Conservation (phyloP, 2,329 filamentous ascomycete genomes). For the Coniella vitis region DNA sequence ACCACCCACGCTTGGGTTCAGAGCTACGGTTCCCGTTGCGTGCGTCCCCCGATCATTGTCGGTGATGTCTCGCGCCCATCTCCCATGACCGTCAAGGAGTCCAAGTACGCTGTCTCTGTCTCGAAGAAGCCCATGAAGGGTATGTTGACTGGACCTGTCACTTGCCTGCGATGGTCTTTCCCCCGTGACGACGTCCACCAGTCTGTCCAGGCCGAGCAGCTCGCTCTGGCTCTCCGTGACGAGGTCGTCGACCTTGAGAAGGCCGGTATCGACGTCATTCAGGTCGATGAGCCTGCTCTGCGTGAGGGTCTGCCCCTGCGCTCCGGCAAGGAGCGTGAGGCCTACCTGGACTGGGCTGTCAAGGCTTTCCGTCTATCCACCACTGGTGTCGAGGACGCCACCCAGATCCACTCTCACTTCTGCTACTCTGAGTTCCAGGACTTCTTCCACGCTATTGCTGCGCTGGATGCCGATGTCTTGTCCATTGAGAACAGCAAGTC, state of each 20-base stretch:
- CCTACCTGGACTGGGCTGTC: slow-evolving; percentile 96
- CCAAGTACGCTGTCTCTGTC: slow-evolving; percentile 93
- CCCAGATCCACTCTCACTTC: slow-evolving; percentile 99
- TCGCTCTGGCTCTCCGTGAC: slow-evolving; percentile 94
- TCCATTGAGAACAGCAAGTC: slow-evolving; percentile 99
- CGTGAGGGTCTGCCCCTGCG: slow-evolving; percentile 99
- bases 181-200: slow-evolving; percentile 99
- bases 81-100: slow-evolving; percentile 99
- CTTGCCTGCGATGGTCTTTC: slow-evolving; percentile 99
- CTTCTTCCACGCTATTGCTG: slow-evolving; percentile 99
- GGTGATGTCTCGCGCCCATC: slow-evolving; percentile 95
- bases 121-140: slow-evolving; percentile 99
- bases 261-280: slow-evolving; percentile 94
- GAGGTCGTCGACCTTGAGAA: slow-evolving; percentile 97
- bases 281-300: slow-evolving; percentile 97
- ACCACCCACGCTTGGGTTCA: slow-evolving; percentile 98
- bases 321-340: slow-evolving; percentile 86
- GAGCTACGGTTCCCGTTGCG: slow-evolving; percentile 96
- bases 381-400: slow-evolving; percentile 86
- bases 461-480: slow-evolving; percentile 94
- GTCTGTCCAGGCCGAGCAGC: slow-evolving; percentile 97
- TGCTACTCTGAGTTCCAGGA: slow-evolving; percentile 99
- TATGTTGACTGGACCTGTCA: slow-evolving; percentile 99
- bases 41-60: slow-evolving; percentile 96
- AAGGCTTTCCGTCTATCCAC: slow-evolving; percentile 96